Evolutionary conservation across 306 rosid genomes (phyloP).

Genomic region (Mucuna pruriens): DNA sequence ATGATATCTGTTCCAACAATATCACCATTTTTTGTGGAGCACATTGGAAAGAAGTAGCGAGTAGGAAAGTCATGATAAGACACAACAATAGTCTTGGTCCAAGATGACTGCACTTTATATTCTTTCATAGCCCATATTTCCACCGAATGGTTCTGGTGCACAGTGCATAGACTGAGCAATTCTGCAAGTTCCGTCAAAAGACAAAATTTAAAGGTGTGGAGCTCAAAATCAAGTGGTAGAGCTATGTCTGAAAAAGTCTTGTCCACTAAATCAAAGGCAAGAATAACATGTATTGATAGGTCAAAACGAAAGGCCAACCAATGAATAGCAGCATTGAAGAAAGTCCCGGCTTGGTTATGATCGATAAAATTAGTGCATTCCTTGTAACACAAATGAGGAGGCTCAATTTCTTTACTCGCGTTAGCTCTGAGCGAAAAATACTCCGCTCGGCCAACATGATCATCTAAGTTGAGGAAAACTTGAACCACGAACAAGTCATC

Average conservation of each 20-base stretch:
- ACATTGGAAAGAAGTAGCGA: background rate
- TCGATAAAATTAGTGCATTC: no score
- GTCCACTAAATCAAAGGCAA: constrained; percentile 31
- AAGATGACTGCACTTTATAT: constrained; percentile 30
- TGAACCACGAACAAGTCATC: constrained; percentile 27
- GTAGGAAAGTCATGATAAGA: background rate
- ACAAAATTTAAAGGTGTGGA: background rate
- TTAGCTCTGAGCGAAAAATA: constrained; percentile 9
- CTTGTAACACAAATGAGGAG: background rate
- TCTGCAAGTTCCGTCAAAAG: constrained; percentile 11
- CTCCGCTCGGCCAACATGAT: background rate
- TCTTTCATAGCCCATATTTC: constrained; percentile 42
- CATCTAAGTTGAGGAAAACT: background rate
- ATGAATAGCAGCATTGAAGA: constrained; percentile 17
- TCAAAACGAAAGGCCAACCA: background rate
- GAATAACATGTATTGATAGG: background rate
- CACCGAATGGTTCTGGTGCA: accelerated
- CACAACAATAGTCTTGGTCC: constrained; percentile 30
- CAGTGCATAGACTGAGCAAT: background rate
- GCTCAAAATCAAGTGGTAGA: background rate
- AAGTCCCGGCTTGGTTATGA: background rate
- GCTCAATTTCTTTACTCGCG: background rate
- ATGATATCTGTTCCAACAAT: background rate
- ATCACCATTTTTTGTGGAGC: constrained; percentile 9
- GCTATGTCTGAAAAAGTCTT: constrained; percentile 6